These are phyloP conservation scores for Cladosporium sp. DNA, from an alignment of 2,329 filamentous ascomycete genomes.

Conservation along the genomic window DNA sequence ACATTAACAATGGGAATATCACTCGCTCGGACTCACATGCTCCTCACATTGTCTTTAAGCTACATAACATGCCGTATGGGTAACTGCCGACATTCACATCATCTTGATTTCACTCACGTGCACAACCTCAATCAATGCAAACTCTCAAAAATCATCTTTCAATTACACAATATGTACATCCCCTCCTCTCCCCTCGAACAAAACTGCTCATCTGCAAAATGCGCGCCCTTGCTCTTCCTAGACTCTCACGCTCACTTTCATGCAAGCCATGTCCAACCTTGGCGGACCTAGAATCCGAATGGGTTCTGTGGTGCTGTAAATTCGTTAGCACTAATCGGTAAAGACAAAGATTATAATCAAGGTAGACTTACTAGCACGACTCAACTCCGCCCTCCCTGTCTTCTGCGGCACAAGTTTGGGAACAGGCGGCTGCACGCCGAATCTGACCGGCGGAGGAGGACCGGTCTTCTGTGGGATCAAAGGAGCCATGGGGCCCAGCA, in stretches of 20 bases:
- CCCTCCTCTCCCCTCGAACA: neutral
- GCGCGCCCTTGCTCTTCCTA: neutral
- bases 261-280: neutral
- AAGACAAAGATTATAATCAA: slow-evolving; percentile 18
- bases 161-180: slow-evolving; percentile 20
- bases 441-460: slow-evolving; percentile 82
- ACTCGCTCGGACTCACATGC: neutral
- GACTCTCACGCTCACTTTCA: neutral
- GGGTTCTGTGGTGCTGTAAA: slow-evolving; percentile 65
- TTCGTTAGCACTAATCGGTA: slow-evolving; percentile 22
- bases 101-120: neutral
- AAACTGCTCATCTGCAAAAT: neutral
- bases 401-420: slow-evolving; percentile 82
- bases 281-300: slow-evolving; percentile 59
- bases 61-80: too few species aligned
- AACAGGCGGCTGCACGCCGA: slow-evolving; percentile 71
- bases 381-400: slow-evolving; percentile 87
- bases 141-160: neutral
- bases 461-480: slow-evolving; percentile 78
- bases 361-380: slow-evolving; percentile 85
- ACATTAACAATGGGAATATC: neutral
- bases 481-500: slow-evolving; percentile 50
- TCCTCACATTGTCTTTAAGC: too few species aligned
- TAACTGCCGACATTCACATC: neutral
- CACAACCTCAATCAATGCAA: neutral